Evolutionary conservation across 768 basidiomycete genomes (phyloP).

Genomic region (Boletus patriciae): DNA sequence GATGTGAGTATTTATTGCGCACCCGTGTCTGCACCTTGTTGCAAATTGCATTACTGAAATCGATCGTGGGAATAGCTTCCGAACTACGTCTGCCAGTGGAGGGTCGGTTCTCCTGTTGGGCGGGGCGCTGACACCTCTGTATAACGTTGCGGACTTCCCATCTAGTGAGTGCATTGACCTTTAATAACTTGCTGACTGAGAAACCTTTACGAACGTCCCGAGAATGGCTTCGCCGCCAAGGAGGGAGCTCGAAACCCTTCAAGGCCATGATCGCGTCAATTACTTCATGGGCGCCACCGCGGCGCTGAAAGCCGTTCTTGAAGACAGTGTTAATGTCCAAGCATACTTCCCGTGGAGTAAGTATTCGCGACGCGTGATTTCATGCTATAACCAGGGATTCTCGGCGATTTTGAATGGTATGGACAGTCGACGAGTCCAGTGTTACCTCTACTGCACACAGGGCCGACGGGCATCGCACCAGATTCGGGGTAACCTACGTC

Average conservation of each 20-base stretch:
- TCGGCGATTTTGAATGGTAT: constrained; percentile 72
- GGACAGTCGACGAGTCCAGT: background rate
- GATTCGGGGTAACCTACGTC: constrained; percentile 72
- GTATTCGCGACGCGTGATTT: constrained; percentile 22
- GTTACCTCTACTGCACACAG: constrained; percentile 6
- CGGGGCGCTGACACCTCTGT: background rate
- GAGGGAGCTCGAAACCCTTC: constrained; percentile 54
- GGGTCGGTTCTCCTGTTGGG: too few species aligned
- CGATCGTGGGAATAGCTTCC: background rate
- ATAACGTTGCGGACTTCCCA: constrained; percentile 50
- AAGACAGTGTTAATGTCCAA: constrained; percentile 46
- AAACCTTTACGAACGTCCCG: too few species aligned
- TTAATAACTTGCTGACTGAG: too few species aligned
- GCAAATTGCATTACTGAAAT: background rate
- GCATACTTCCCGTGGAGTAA: constrained; percentile 71
- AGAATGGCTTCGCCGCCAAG: constrained; percentile 71
- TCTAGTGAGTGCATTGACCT: constrained; percentile 43
- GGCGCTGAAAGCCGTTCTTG: constrained; percentile 45
- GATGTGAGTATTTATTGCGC: constrained; percentile 36
- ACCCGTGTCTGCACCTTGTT: background rate
- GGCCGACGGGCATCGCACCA: constrained; percentile 69
- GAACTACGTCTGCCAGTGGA: too few species aligned
- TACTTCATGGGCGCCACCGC: constrained; percentile 63
- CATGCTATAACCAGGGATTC: constrained; percentile 36
- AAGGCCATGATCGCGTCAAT: constrained; percentile 62